Percentiles rank a stretch among this genome's conserved stretches.
These are phyloP conservation scores for Pleurotus giganteus DNA, from an alignment of 768 basidiomycete genomes.

Conservation along the genomic window DNA sequence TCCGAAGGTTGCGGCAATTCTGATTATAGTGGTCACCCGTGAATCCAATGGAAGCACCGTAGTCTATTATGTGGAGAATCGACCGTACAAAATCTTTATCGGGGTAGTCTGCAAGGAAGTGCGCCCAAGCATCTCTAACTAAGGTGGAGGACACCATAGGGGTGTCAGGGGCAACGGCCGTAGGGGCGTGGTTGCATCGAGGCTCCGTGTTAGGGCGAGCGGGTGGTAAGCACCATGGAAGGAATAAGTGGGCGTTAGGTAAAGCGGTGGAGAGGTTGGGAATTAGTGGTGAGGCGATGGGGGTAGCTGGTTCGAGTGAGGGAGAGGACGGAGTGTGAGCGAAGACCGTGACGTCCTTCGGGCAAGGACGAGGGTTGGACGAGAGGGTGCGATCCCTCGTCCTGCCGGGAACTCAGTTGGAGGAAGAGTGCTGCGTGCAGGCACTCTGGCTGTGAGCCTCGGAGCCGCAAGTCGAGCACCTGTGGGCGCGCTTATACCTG, in stretches of 20 bases:
- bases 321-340: neutral
- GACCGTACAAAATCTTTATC: conserved; percentile 23
- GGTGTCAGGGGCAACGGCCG: conserved; percentile 10
- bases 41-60: conserved; percentile 27
- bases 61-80: conserved; percentile 23
- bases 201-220: conserved; percentile 15
- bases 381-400: neutral
- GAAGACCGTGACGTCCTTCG: too few relatives aligned
- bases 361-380: neutral
- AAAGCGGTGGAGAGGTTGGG: neutral
- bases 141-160: conserved; percentile 2
- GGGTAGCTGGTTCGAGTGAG: neutral
- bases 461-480: neutral
- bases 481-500: neutral
- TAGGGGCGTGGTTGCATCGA: conserved; percentile 10
- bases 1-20: conserved; percentile 22
- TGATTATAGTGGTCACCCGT: conserved; percentile 11
- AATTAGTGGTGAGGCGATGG: too few relatives aligned
- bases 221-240: conserved; percentile 10
- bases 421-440: neutral
- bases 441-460: neutral
- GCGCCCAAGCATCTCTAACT: conserved; percentile 16
- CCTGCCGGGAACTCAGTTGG: neutral
- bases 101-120: conserved; percentile 25
- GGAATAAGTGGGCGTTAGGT: conserved; percentile 11